Evolutionary conservation across 2,329 filamentous ascomycete species (phyloP).

Genomic region (Apiospora marii): DNA sequence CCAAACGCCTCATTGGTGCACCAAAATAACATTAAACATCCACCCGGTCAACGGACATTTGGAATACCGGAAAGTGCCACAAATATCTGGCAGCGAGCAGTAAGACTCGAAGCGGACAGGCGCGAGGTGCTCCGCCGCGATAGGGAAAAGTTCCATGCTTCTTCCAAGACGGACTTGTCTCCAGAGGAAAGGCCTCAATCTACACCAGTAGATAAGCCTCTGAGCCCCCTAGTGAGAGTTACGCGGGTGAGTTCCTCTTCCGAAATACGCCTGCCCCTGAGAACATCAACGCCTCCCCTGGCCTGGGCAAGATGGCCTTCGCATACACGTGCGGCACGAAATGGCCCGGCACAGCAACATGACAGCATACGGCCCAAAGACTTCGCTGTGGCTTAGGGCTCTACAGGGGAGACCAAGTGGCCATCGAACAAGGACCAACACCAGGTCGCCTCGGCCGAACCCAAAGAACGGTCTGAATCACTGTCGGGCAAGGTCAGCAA

Average conservation of each 20-base stretch:
- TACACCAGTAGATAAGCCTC: background rate
- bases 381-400: conserved; percentile 31
- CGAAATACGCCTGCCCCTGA: background rate
- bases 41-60: background rate
- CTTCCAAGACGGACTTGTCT: background rate
- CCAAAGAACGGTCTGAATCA: conserved; percentile 30
- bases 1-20: background rate
- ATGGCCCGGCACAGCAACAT: conserved; percentile 36
- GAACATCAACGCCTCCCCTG: conserved; percentile 35
- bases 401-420: conserved; percentile 27
- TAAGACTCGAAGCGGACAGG: conserved; percentile 28
- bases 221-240: background rate
- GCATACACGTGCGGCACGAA: conserved; percentile 40
- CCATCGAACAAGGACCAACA: background rate
- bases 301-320: conserved; percentile 46
- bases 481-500: conserved; percentile 37
- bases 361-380: conserved; percentile 39
- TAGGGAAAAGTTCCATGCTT: background rate
- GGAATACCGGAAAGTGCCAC: conserved; percentile 27
- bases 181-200: background rate
- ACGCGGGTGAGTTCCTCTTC: background rate
- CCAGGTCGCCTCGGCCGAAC: conserved; percentile 11
- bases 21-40: background rate
- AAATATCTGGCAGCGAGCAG: conserved; percentile 29
- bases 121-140: conserved; percentile 1